Percentiles rank a stretch among this genome's conserved stretches.
These are phyloP conservation scores for Globisporangium irregulare DNA, from an alignment of 352 stramenopile species.

Conservation along the genomic window DNA sequence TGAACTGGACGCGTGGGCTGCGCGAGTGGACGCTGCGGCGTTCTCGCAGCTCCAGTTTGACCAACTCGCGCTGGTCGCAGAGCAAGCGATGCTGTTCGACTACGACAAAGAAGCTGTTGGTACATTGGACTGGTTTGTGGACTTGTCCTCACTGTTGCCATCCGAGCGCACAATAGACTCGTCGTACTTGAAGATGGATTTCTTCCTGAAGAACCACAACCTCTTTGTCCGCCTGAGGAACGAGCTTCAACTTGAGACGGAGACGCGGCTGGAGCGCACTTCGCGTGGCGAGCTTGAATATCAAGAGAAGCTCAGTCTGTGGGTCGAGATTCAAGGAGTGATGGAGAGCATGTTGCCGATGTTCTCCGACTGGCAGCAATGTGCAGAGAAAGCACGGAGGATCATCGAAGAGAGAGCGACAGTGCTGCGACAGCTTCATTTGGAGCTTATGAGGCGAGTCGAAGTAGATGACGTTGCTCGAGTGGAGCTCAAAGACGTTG, in stretches of 20 bases:
- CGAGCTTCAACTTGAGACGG: constrained; percentile 32
- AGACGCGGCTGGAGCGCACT: constrained; percentile 22
- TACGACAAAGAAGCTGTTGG: constrained; percentile 30
- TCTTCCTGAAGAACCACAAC: constrained; percentile 36
- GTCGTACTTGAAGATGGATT: constrained; percentile 35
- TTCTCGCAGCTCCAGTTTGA: constrained; percentile 57
- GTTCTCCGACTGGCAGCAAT: constrained; percentile 7
- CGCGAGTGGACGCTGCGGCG: constrained; percentile 27
- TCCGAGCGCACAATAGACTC: background rate
- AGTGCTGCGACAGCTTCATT: constrained; percentile 2
- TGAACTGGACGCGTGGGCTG: constrained; percentile 29
- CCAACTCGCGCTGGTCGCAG: constrained; percentile 43
- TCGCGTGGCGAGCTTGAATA: constrained; percentile 19
- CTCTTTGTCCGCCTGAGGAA: constrained; percentile 35
- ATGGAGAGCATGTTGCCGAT: constrained; percentile 6
- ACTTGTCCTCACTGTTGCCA: background rate
- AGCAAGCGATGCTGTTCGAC: constrained; percentile 24
- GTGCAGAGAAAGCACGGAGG: background rate
- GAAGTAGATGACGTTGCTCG: background rate
- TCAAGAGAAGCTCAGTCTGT: constrained; percentile 28
- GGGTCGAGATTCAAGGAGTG: constrained; percentile 12
- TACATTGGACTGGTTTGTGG: constrained; percentile 30
- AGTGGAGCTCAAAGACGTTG: background rate
- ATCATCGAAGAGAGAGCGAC: constrained; percentile 5
- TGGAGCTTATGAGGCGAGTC: constrained; percentile 1